Evolutionary conservation across 2,329 filamentous ascomycete genomes (phyloP), one percentile per base, ranked within the genome.

Genomic region (Colletotrichum neosansevieriae): DNA sequence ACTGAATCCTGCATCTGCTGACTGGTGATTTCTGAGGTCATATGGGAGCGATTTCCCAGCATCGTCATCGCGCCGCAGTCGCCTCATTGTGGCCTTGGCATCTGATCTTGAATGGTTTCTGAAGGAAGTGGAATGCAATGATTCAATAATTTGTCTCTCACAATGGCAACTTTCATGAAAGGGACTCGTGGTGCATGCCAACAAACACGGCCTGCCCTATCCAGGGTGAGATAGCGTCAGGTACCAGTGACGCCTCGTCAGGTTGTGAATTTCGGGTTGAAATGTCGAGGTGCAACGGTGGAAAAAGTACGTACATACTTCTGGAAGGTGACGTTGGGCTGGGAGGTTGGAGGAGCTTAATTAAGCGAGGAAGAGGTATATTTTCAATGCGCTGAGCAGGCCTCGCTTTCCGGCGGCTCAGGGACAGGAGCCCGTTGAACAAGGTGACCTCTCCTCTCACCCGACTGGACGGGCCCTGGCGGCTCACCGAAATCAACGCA

Each of bases 211-310:
- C 4, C 12, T 44, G n/a, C 29, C 5, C 47, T 51, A 53, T 21
- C 47, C 44, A 15, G 24, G 44, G 38, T 21, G 9, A 47, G 38
- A 47, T 67, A 67, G 65, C 60, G 65, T 24, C 60, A 64, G 64
- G 65, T 64, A 67, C 65, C 45, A 58, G 60, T 32, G 40, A 19
- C 15, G 44, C 42, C 53, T 50, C 38, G 11, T 44, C 34, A 5
- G 13, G 11, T 36, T 7, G 42, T 49, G 24, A 29, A 34, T 29
- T 19, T 58, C n/a, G 54, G 54, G 38, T 38, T 42, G 54, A 38
- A 58, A 58, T 58, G 21, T 57, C 15, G 15, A 51, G 29, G 51
- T 54, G 32, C 51, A 40, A 32, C 19, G 10, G n/a, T 15, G 19
- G 10, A 29, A 11, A 5, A 19, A 3, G 45, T 19, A 49, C 45